These are phyloP conservation scores for Globisporangium viniferum DNA, from an alignment of 352 stramenopile genomes.

Conservation along the genomic window DNA sequence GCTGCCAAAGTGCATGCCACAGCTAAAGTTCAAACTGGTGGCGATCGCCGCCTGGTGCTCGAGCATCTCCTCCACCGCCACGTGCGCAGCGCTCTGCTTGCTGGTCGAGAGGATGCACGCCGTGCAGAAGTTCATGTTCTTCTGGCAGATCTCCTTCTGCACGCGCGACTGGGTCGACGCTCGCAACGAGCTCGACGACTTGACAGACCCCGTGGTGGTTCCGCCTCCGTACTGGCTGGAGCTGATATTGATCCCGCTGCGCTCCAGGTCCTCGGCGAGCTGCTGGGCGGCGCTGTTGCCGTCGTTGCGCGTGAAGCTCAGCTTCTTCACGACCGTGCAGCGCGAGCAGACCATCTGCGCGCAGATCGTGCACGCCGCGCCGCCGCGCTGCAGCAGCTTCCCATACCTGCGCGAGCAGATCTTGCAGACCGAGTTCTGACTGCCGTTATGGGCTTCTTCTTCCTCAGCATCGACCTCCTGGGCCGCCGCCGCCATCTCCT, in stretches of 20 bases:
- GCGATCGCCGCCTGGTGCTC: conserved; percentile 4
- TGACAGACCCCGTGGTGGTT: neutral
- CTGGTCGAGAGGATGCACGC: conserved; percentile 40
- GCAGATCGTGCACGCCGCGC: conserved; percentile 34
- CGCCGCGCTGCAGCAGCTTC: conserved; percentile 24
- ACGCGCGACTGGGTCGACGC: conserved; percentile 1
- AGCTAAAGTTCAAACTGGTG: neutral
- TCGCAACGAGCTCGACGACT: conserved; percentile 2
- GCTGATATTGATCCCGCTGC: conserved; percentile 4
- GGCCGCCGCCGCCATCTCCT: conserved; percentile 24
- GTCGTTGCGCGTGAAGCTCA: conserved; percentile 36
- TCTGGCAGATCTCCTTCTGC: conserved; percentile 34
- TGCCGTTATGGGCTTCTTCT: neutral
- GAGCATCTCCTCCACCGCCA: conserved; percentile 41
- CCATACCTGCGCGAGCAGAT: conserved; percentile 17
- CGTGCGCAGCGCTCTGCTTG: conserved; percentile 35
- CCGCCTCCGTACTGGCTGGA: neutral
- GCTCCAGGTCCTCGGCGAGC: conserved; percentile 11
- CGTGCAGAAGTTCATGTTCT: conserved; percentile 48
- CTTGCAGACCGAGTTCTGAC: neutral
- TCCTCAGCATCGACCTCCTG: conserved; percentile 18
- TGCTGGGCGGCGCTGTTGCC: neutral
- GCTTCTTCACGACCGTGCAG: conserved; percentile 45
- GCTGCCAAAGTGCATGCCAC: neutral
- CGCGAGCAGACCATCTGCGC: conserved; percentile 34